Evolutionary conservation across 768 basidiomycete species (phyloP), one percentile per base, ranked within the genome.

Genomic region (Lactarius evosmus): DNA sequence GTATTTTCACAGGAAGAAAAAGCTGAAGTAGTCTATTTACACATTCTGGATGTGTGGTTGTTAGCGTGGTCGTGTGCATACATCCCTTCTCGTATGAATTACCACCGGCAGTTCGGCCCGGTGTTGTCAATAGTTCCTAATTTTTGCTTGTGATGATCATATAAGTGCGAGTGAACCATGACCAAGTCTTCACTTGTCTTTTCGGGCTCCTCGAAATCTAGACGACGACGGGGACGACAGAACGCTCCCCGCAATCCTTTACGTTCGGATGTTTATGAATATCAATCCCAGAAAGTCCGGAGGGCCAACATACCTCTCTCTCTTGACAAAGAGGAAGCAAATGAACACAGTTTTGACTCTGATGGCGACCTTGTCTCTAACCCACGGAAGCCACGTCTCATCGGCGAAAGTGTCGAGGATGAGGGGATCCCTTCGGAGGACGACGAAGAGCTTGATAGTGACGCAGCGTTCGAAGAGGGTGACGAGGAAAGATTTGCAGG

Each of bases 361-460:
- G 78, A 78, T 40, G 74, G 78, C 41, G 80, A 79, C 33, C 70
- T 77, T 44, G 71, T 65, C 4, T 73, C 72, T 17, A 67, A 71
- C 14, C 70, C 70, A 38, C 51, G 68, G 64, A 67, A 66, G 33
- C 77, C 72, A 49, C 67, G 69, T 57, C 55, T 60, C 56, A 80
- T 91, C 67, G 85, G 69, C 40, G 68, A 74, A 65, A 71, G 70
- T 52, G 76, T 71, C 17, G 75, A 72, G 14, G 66, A 70, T 7
- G 74, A 70, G 14, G 66, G 71, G 52, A 63, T 75, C 3, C 67
- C 79, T 36, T 84, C 82, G 65, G 85, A 76, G 1, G 89, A 95
- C 66, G 93, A 95, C 70, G 91, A 94, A 70, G 91, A 94, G 65
- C 83, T 94, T 51, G 89, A 92, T 64, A 89, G 86, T 66, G 93